Conservation (phyloP, 2,329 filamentous ascomycete genomes). For the Byssoonygena ceratinophila region DNA sequence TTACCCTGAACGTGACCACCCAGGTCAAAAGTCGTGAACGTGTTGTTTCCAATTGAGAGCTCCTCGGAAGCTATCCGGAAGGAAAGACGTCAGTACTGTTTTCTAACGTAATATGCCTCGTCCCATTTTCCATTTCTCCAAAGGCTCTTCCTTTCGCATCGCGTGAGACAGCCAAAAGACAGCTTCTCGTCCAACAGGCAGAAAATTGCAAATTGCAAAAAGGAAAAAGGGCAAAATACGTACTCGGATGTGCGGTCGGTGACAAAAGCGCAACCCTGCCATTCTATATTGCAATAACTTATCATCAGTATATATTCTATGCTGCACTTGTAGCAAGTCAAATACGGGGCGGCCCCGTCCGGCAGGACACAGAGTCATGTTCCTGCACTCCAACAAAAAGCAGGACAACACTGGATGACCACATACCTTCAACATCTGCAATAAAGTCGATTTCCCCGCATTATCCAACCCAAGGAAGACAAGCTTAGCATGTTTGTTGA, state of each 20-base stretch:
- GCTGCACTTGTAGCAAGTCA: not conserved
- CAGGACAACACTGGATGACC: not conserved
- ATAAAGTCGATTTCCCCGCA: conserved; percentile 83
- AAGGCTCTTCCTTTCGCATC: not conserved
- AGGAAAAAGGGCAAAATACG: no score
- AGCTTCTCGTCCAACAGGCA: not conserved
- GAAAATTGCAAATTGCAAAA: no score
- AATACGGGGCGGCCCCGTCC: not conserved
- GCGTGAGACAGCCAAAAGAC: not conserved
- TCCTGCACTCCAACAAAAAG: not conserved
- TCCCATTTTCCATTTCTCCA: not conserved
- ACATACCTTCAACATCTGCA: conserved; percentile 88
- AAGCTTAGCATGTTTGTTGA: conserved; percentile 94
- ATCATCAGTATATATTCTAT: conserved; percentile 13
- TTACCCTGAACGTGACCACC: conserved; percentile 82
- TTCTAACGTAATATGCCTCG: not conserved
- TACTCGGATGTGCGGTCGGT: conserved; percentile 84
- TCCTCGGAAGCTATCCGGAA: conserved; percentile 66
- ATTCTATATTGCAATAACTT: conserved; percentile 47
- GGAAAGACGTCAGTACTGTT: not conserved
- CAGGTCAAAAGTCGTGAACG: conserved; percentile 89
- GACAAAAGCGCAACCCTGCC: conserved; percentile 85
- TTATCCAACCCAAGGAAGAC: conserved; percentile 90
- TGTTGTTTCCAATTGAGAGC: conserved; percentile 82
- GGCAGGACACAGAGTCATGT: not conserved